Base-by-base conservation (phyloP, 2,329 filamentous ascomycete genomes). In the Nigrograna mackinnonii region DNA sequence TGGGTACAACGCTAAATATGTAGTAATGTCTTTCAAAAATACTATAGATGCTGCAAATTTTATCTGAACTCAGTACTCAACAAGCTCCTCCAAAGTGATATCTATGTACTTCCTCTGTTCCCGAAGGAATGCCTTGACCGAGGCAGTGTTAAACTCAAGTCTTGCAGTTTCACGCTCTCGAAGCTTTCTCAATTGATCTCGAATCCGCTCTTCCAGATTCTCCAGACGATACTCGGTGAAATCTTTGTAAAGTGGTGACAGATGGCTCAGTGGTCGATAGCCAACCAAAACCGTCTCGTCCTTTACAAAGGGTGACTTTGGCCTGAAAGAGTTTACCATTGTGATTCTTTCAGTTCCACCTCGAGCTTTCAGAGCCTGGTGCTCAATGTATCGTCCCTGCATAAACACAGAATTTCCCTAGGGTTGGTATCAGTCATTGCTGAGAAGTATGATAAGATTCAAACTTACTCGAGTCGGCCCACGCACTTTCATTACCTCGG, bases 301-400 rank as follows among this genome's bases (percentile, higher is more conserved):
- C 4, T 56, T 56, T 16, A 72, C 44, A 5, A 61, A 47, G 12
- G 73, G 69, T 21, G 69, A 63, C 21, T 61, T 63, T 13, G 73
- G 69, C 12, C 74, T 59, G 54, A 75, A 73, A 0, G 72, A 69
- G 2, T 73, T 75, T 7, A 77, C 71, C 59, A 76, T 73, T 2
- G 72, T 75, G 47, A 76, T 69, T 20, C 74, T 66, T 52, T 77
- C 74, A 6, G 66, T 64, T 11, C 65, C 68, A 22, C 72, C 71
- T 7, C 62, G 64, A 2, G 71, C 72, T 16, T 57, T 56, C 7
- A 71, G 50, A 3, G 74, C 74, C 39, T 72, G 68, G 46, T 77
- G 74, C 20, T 66, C 63, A 43, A 77, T 74, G 39, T 74, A 75
- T 35, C 71, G 61, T 7, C 74, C 74, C 50, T 77, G 74, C 13